Conservation (phyloP, 139 green algal species). For the Zygnema cylindricum region DNA sequence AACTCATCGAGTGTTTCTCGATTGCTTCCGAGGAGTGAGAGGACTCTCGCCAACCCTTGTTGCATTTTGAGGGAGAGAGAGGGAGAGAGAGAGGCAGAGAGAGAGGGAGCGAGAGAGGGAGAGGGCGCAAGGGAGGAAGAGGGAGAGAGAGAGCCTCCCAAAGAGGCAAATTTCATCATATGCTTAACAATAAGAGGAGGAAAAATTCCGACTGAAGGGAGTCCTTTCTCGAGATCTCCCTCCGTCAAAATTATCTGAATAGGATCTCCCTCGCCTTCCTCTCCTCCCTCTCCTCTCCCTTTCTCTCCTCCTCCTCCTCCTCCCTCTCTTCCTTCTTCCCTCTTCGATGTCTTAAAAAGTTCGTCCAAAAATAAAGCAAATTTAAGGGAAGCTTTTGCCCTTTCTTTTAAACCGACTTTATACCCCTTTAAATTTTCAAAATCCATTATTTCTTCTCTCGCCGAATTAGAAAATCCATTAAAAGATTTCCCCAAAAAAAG, state of each 20-base stretch:
- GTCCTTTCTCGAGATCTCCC: background rate
- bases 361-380: background rate
- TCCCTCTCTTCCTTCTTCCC: conserved; percentile 24
- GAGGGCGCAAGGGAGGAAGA: background rate
- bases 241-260: background rate
- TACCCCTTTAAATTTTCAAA: conserved; percentile 27
- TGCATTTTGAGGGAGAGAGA: background rate
- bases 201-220: background rate
- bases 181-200: background rate
- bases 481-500: conserved; percentile 42
- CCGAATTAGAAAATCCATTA: background rate
- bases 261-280: conserved; percentile 18
- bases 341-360: background rate
- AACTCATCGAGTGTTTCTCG: conserved; percentile 21
- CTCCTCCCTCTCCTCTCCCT: conserved; percentile 16
- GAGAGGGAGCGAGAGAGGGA: background rate
- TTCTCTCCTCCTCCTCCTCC: conserved; percentile 6
- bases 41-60: conserved; percentile 13
- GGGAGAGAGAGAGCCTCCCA: background rate
- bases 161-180: background rate
- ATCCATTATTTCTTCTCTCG: background rate
- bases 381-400: background rate
- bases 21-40: conserved; percentile 5
- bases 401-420: background rate
- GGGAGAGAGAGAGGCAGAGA: background rate